Evolutionary conservation across 2,329 filamentous ascomycete species (phyloP).

Genomic region (Talaromyces marneffei): DNA sequence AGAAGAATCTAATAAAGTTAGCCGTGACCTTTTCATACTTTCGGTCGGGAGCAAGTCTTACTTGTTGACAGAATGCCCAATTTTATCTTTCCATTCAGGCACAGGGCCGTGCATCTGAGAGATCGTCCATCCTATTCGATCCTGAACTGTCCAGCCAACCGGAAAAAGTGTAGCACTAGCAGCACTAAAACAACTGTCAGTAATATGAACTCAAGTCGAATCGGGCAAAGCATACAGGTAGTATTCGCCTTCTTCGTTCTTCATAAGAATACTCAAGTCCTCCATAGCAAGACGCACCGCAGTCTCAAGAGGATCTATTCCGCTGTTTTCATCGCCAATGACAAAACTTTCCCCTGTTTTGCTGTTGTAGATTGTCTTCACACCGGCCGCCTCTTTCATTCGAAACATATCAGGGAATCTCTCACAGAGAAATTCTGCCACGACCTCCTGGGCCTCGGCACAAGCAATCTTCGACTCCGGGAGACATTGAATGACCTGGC

Average conservation of each 20-base stretch:
- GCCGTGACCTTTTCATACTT: neutral
- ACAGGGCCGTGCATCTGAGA: constrained; percentile 44
- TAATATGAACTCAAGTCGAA: neutral
- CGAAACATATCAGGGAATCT: constrained; percentile 43
- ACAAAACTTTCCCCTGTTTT: constrained; percentile 41
- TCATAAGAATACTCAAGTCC: constrained; percentile 47
- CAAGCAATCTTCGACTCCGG: constrained; percentile 43
- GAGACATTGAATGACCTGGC: constrained; percentile 42
- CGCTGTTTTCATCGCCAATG: constrained; percentile 29
- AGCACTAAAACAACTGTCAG: constrained; percentile 27
- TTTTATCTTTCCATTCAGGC: constrained; percentile 46
- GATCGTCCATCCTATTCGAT: constrained; percentile 47
- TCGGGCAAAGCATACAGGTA: constrained; percentile 36
- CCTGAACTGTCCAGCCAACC: constrained; percentile 47
- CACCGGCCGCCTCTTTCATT: constrained; percentile 21
- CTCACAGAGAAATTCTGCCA: constrained; percentile 41
- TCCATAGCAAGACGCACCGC: constrained; percentile 48
- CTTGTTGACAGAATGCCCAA: constrained; percentile 40
- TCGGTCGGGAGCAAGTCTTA: constrained; percentile 19
- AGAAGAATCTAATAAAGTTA: constrained; percentile 37
- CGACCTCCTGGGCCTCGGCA: constrained; percentile 43
- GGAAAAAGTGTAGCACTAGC: constrained; percentile 51
- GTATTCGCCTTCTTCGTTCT: constrained; percentile 43
- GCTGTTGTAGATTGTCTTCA: constrained; percentile 37
- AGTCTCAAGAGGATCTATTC: constrained; percentile 44